Evolutionary conservation across 1,284 basidiomycete species (phyloP).

Genomic region (Amylostereum chailletii): DNA sequence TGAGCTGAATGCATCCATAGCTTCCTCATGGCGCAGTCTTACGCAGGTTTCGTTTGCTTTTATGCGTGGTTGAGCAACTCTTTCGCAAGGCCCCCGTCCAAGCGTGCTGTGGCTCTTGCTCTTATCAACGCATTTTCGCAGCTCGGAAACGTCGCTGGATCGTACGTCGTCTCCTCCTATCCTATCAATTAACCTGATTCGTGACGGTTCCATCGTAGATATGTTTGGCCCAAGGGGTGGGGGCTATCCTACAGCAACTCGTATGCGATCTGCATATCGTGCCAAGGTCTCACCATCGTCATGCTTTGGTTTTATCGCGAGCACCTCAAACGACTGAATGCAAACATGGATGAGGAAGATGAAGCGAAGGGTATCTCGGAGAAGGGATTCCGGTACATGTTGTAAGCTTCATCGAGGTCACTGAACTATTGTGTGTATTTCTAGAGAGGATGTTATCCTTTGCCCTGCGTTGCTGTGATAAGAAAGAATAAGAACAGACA

Average conservation of each 20-base stretch:
- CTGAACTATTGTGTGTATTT: too few relatives aligned
- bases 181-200: too few relatives aligned
- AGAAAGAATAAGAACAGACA: too few relatives aligned
- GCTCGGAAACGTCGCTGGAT: constrained; percentile 66
- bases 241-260: constrained; percentile 31
- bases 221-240: constrained; percentile 32
- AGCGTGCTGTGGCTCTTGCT: constrained; percentile 68
- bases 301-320: constrained; percentile 48
- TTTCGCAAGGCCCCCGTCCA: constrained; percentile 57
- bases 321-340: constrained; percentile 40
- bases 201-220: constrained; percentile 15
- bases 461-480: too few relatives aligned
- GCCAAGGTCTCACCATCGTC: constrained; percentile 34
- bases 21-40: constrained; percentile 70
- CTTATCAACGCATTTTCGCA: constrained; percentile 64
- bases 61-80: constrained; percentile 67
- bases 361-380: constrained; percentile 24
- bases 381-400: constrained; percentile 37
- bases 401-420: constrained; percentile 17
- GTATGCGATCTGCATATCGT: constrained; percentile 44
- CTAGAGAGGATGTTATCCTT: too few relatives aligned
- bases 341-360: constrained; percentile 33
- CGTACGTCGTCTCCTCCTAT: constrained; percentile 29
- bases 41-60: constrained; percentile 60
- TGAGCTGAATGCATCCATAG: constrained; percentile 22